These are phyloP conservation scores for Lactarius akahatsu DNA, from an alignment of 768 basidiomycete genomes.

Conservation along the genomic window DNA sequence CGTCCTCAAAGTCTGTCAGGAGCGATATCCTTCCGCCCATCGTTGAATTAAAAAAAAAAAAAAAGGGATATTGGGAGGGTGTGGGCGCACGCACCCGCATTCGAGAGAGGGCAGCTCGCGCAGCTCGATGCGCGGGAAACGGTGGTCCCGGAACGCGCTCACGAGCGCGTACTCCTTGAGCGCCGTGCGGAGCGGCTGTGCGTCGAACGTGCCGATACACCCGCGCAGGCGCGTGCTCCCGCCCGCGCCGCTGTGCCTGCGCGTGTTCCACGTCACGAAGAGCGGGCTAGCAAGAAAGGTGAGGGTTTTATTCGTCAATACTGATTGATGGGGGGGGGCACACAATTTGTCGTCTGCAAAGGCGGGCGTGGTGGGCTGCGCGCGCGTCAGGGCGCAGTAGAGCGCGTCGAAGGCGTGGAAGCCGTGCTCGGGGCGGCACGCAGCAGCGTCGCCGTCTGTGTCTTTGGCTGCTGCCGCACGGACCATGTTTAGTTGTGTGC, in stretches of 20 bases:
- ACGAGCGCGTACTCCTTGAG: constrained; percentile 87
- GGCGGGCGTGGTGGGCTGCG: constrained; percentile 55
- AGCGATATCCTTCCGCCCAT: constrained; percentile 57
- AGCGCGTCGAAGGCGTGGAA: constrained; percentile 80
- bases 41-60: too few relatives aligned
- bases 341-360: constrained; percentile 81
- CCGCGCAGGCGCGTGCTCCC: constrained; percentile 64
- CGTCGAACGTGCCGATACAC: constrained; percentile 92
- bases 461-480: constrained; percentile 33
- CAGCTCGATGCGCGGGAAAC: constrained; percentile 78
- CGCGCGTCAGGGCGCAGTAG: constrained; percentile 67
- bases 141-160: constrained; percentile 85
- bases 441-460: constrained; percentile 15
- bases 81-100: constrained; percentile 64
- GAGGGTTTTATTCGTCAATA: too few relatives aligned
- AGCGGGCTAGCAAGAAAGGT: constrained; percentile 59
- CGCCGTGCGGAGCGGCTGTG: constrained; percentile 69
- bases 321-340: too few relatives aligned
- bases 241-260: constrained; percentile 56
- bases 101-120: constrained; percentile 77
- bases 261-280: constrained; percentile 96
- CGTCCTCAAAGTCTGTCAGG: constrained; percentile 90
- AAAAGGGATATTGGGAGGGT: too few relatives aligned
- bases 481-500: constrained; percentile 43
- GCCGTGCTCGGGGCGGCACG: constrained; percentile 73